Evolutionary conservation across 352 stramenopile genomes (phyloP).

Genomic region (Phytophthora pinifolia): DNA sequence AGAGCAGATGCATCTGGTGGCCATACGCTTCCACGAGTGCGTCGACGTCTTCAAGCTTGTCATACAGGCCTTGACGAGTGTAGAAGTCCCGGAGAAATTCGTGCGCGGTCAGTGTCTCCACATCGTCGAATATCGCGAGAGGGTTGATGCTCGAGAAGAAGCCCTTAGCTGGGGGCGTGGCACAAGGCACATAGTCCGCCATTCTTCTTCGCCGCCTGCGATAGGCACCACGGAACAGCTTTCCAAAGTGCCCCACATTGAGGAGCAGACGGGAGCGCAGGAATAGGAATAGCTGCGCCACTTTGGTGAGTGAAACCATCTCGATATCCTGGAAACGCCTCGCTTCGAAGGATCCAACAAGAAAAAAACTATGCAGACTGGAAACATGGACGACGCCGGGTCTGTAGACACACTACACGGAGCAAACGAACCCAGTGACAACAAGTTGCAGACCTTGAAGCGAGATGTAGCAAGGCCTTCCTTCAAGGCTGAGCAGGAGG

Average conservation of each 20-base stretch:
- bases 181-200: constrained; percentile 16
- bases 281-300: constrained; percentile 14
- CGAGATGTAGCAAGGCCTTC: constrained; percentile 8
- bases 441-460: background rate
- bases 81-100: constrained; percentile 82
- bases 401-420: background rate
- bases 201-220: constrained; percentile 11
- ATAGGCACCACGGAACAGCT: background rate
- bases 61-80: constrained; percentile 50
- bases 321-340: constrained; percentile 13
- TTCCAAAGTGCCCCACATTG: constrained; percentile 2
- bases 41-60: constrained; percentile 76
- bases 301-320: constrained; percentile 8
- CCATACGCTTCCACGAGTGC: constrained; percentile 53
- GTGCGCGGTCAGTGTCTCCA: constrained; percentile 44
- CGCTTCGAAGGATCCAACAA: background rate
- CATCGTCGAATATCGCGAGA: constrained; percentile 52
- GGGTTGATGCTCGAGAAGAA: constrained; percentile 63
- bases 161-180: constrained; percentile 21
- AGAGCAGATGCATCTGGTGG: constrained; percentile 56
- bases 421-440: background rate
- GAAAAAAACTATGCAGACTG: constrained; percentile 1
- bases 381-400: background rate
- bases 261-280: background rate
- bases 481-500: constrained; percentile 14